Percentiles rank a stretch among this genome's conserved stretches.
These are phyloP conservation scores for Cicer arietinum DNA, from an alignment of 306 rosid species.

Conservation along the genomic window DNA sequence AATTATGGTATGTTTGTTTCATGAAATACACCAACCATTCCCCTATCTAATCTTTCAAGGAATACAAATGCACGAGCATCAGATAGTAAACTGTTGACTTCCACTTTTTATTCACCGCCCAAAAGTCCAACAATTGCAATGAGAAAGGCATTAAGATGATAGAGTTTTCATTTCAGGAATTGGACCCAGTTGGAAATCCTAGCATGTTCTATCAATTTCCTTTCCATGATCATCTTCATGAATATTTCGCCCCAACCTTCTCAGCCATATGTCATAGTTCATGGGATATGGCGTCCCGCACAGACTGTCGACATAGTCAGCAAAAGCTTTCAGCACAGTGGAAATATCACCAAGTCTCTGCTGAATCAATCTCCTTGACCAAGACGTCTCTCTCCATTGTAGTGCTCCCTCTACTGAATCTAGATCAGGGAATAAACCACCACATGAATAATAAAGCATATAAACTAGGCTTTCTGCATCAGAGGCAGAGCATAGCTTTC, in stretches of 20 bases:
- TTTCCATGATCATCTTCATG: slow-evolving; percentile 82
- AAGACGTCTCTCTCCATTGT: slow-evolving; percentile 92
- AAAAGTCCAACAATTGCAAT: slow-evolving; percentile 42
- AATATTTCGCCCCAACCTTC: slow-evolving; percentile 83
- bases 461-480: slow-evolving; percentile 98
- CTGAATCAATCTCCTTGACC: slow-evolving; percentile 95
- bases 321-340: slow-evolving; percentile 85
- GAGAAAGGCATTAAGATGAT: slow-evolving; percentile 46
- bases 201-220: slow-evolving; percentile 73
- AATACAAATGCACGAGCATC: slow-evolving; percentile 44
- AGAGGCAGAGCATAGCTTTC: slow-evolving; percentile 93
- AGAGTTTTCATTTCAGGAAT: slow-evolving; percentile 37
- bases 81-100: slow-evolving; percentile 42
- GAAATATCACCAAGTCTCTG: slow-evolving; percentile 93
- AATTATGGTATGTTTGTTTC: slow-evolving; percentile 42
- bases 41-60: slow-evolving; percentile 38
- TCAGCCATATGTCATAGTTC: slow-evolving; percentile 91
- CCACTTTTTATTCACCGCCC: slow-evolving; percentile 46
- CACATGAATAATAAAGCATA: slow-evolving; percentile 84
- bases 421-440: slow-evolving; percentile 78
- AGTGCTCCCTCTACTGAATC: slow-evolving; percentile 97
- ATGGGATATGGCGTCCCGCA: slow-evolving; percentile 97
- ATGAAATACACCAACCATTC: slow-evolving; percentile 33
- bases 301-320: slow-evolving; percentile 96
- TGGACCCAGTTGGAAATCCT: slow-evolving; percentile 44